These are phyloP conservation scores for Suillus fuscotomentosus DNA, from an alignment of 768 basidiomycete species.

Conservation along the genomic window DNA sequence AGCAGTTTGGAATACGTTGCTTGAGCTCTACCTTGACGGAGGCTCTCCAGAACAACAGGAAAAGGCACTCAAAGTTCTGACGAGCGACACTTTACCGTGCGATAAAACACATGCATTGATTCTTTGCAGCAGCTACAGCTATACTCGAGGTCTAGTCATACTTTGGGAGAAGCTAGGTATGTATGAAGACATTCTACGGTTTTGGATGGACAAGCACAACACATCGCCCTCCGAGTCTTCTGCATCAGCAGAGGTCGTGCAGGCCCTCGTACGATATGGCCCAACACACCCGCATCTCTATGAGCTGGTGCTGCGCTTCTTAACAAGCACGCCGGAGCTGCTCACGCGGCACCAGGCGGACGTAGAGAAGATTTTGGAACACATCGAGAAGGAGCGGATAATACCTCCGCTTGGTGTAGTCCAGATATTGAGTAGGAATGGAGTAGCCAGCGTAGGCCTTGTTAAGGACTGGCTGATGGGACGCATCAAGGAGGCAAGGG, in stretches of 20 bases:
- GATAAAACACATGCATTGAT: constrained; percentile 94
- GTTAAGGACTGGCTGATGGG: constrained; percentile 89
- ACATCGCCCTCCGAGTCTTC: constrained; percentile 35
- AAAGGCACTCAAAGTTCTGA: constrained; percentile 75
- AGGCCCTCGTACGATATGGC: constrained; percentile 75
- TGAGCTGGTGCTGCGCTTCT: constrained; percentile 82
- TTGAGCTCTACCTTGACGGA: constrained; percentile 84
- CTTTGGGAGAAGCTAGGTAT: constrained; percentile 94
- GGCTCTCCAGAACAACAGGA: constrained; percentile 21
- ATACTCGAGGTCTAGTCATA: constrained; percentile 81
- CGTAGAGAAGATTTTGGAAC: constrained; percentile 65
- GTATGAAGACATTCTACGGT: constrained; percentile 93
- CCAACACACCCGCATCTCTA: constrained; percentile 72
- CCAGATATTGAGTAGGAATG: constrained; percentile 85
- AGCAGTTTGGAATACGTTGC: constrained; percentile 92
- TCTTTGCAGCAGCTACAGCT: constrained; percentile 81
- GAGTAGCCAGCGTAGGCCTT: constrained; percentile 86
- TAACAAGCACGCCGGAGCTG: constrained; percentile 79
- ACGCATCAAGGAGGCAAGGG: constrained; percentile 69
- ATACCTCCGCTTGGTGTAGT: constrained; percentile 90
- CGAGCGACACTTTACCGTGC: constrained; percentile 63
- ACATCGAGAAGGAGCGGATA: constrained; percentile 77
- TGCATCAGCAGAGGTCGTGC: constrained; percentile 54
- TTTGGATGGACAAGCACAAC: constrained; percentile 79
- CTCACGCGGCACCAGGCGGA: constrained; percentile 71